Conservation (phyloP, 176 grass and related monocot genomes). For the Tillandsia leiboldiana region DNA sequence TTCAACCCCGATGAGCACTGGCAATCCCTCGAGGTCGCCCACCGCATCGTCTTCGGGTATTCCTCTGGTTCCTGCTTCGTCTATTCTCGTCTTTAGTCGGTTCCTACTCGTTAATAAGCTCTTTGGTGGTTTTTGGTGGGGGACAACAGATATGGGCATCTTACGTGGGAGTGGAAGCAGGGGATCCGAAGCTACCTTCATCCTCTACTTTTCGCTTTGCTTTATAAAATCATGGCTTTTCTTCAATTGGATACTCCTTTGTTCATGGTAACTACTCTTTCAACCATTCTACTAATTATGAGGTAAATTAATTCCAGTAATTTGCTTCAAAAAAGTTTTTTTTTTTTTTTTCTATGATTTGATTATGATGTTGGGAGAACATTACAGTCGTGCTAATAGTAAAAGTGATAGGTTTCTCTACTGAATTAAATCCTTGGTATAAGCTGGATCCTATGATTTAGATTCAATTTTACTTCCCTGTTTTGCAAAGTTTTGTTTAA, state of each 20-base stretch:
- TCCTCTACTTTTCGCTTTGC: conserved; percentile 53
- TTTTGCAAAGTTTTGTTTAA: neutral
- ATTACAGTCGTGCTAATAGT: too few relatives aligned
- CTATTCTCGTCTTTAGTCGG: conserved; percentile 1
- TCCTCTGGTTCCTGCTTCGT: neutral
- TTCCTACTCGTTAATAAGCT: neutral
- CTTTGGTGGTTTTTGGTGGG: conserved; percentile 10
- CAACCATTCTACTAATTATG: neutral
- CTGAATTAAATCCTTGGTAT: neutral
- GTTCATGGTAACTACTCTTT: conserved; percentile 48
- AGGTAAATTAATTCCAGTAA: too few relatives aligned
- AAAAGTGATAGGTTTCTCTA: neutral
- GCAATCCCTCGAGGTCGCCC: conserved; percentile 94
- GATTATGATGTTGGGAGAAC: too few relatives aligned
- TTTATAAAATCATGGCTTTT: conserved; percentile 65
- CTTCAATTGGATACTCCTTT: conserved; percentile 60
- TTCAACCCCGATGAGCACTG: conserved; percentile 96
- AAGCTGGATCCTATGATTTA: too few relatives aligned
- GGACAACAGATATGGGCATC: conserved; percentile 63
- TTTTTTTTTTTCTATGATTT: neutral
- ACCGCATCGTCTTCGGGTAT: conserved; percentile 75
- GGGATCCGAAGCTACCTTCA: conserved; percentile 81
- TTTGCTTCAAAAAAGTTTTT: neutral
- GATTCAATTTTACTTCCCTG: neutral
- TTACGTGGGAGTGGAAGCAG: conserved; percentile 89